Percentiles rank a stretch among this genome's conserved stretches.
Evolutionary conservation across 169 alveolate genomes (phyloP).

Genomic region (Babesia bigemina): DNA sequence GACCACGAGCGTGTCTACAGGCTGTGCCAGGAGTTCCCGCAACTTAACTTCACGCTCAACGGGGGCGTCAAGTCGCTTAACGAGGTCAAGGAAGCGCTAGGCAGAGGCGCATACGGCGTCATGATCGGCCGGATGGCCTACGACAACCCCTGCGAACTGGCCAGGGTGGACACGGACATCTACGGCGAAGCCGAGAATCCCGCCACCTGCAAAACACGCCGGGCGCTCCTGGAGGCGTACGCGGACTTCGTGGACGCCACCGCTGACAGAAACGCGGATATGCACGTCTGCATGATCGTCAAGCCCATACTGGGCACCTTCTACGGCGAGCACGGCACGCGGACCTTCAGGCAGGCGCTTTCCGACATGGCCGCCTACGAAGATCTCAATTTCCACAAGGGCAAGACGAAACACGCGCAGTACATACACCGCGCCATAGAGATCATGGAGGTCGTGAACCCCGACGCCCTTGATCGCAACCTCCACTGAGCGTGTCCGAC

Average conservation of each 20-base stretch:
- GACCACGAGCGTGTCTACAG: conserved; percentile 88
- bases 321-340: conserved; percentile 79
- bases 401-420: conserved; percentile 51
- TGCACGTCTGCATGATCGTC: conserved; percentile 63
- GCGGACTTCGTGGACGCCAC: conserved; percentile 67
- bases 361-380: conserved; percentile 55
- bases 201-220: conserved; percentile 70
- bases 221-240: conserved; percentile 72
- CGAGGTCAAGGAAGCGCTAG: conserved; percentile 69
- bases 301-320: conserved; percentile 82
- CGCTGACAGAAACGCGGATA: conserved; percentile 20
- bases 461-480: conserved; percentile 59
- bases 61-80: conserved; percentile 89
- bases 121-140: conserved; percentile 85
- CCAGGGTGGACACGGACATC: conserved; percentile 74
- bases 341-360: conserved; percentile 66
- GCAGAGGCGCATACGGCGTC: conserved; percentile 76
- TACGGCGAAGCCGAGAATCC: conserved; percentile 66
- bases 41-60: conserved; percentile 86
- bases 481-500: conserved; percentile 14
- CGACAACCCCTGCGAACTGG: conserved; percentile 80
- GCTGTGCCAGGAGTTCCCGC: conserved; percentile 87
- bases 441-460: conserved; percentile 60
- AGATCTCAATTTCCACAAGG: conserved; percentile 34
- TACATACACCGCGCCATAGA: conserved; percentile 63